Base-by-base conservation (phyloP, 1,284 basidiomycete species). In the Sutorius eximius region DNA sequence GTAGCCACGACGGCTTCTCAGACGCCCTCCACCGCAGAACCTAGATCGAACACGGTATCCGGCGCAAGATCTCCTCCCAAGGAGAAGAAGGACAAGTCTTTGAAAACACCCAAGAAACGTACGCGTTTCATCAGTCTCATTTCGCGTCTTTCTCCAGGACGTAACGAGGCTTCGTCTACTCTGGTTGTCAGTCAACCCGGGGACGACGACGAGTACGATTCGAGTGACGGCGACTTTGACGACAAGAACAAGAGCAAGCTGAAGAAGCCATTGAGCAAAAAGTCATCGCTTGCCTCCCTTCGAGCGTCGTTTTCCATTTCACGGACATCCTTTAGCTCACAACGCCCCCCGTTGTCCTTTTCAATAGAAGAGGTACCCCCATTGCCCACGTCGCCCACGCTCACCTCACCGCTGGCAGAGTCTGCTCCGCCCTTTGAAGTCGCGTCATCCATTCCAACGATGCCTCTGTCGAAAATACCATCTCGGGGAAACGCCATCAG, bases 81-180 rank as follows among this genome's bases (percentile, higher is more conserved):
- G 38, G 52, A 47, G 1, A 71, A 64, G 27, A 69, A 66, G 16
- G 45, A 53, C 30, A 70, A 69, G 53, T 3, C 24, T 5, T 4
- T 56, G 7, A 72, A 71, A 45, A 56, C 62, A 0, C 68, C 69
- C 7, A 67, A 58, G 41, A 72, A 72, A 42, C 67, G 67, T 11
- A 20, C 69, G 0, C 68, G 70, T n/a, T 70, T 69, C 47, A 67
- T 72, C 32, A 70, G 62, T 46, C 65, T 69, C 45, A 69, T 69
- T 7, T 70, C 69, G 0, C 68, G 66, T 4, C 24, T 69, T 11
- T 71, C 70, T 1, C 69, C 66, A 0, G 59, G 68, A 24, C 70
- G 69, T 16, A 29, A 22, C 6, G 67, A 70, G 5, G 8, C 47
- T 2, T 41, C 59, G 11, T 49, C 64, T 2, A 27, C 49, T 0